These are phyloP conservation scores for Prunus yedoensis DNA, from an alignment of 331 rosid species.

Conservation along the genomic window DNA sequence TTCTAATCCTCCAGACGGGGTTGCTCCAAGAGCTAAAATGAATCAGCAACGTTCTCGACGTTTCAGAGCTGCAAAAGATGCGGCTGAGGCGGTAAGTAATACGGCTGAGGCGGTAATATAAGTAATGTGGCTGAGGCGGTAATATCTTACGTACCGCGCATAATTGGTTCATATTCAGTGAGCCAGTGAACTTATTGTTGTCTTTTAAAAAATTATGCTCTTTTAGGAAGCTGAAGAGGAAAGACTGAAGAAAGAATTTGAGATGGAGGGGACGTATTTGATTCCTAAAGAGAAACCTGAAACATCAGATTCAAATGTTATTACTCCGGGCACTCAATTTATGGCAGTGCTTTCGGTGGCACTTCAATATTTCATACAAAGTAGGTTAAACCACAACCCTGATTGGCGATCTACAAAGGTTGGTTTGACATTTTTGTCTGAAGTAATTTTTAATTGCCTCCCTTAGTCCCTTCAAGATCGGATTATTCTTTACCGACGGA, in stretches of 20 bases:
- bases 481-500: constrained; percentile 49
- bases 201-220: background rate
- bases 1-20: constrained; percentile 63
- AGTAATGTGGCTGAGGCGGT: constrained; percentile 60
- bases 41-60: constrained; percentile 99
- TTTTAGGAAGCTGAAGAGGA: constrained; percentile 95
- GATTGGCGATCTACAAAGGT: constrained; percentile 91
- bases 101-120: constrained; percentile 69
- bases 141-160: constrained; percentile 31
- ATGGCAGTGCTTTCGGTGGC: constrained; percentile 87
- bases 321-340: constrained; percentile 95
- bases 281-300: constrained; percentile 64
- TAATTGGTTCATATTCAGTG: constrained; percentile 7
- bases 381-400: constrained; percentile 74
- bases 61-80: constrained; percentile 95
- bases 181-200: constrained; percentile 22
- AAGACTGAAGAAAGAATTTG: constrained; percentile 72
- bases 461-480: constrained; percentile 45
- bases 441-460: constrained; percentile 17
- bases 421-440: constrained; percentile 31
- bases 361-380: constrained; percentile 86
- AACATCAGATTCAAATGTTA: constrained; percentile 87
- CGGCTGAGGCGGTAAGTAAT: constrained; percentile 70
- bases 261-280: constrained; percentile 51
- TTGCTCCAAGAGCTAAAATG: constrained; percentile 99